Conservation (phyloP, 2,329 filamentous ascomycete genomes). For the Colletotrichum sublineola region DNA sequence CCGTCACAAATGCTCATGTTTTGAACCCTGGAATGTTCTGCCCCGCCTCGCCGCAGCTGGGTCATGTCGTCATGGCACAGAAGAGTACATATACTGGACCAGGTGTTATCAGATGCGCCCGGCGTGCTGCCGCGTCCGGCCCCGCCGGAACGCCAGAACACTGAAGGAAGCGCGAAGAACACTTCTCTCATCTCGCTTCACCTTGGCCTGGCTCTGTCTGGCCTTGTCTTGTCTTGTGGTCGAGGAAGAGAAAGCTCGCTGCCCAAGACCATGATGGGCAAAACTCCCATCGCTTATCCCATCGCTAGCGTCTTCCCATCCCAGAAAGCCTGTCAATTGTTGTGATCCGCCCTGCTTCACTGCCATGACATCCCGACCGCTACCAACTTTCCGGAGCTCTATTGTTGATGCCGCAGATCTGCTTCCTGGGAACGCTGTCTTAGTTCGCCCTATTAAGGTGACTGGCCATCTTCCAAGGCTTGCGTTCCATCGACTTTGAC, state of each 20-base stretch:
- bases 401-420: constrained; percentile 3
- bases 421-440: constrained; percentile 13
- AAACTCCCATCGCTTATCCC: neutral
- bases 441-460: constrained; percentile 19
- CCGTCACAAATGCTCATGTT: constrained; percentile 1
- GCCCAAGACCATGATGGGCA: constrained; percentile 11
- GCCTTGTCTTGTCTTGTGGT: constrained; percentile 1
- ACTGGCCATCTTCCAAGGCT: constrained; percentile 14
- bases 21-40: constrained; percentile 26
- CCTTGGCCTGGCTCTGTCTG: constrained; percentile 25
- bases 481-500: constrained; percentile 18
- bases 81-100: neutral
- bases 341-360: constrained; percentile 21
- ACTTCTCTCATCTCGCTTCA: constrained; percentile 10
- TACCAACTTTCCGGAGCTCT: constrained; percentile 12
- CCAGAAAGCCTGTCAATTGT: neutral
- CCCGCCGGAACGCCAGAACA: constrained; percentile 7
- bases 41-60: constrained; percentile 28
- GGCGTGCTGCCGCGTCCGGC: neutral
- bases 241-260: constrained; percentile 4
- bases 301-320: neutral
- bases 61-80: constrained; percentile 38
- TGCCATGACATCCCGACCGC: constrained; percentile 16
- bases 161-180: constrained; percentile 35
- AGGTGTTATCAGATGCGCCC: constrained; percentile 24